A percentile compares a stretch with the other conserved stretches of the same genome.
Conservation (phyloP, 2,329 filamentous ascomycete genomes). For the Fusarium tanahbumbuense region DNA sequence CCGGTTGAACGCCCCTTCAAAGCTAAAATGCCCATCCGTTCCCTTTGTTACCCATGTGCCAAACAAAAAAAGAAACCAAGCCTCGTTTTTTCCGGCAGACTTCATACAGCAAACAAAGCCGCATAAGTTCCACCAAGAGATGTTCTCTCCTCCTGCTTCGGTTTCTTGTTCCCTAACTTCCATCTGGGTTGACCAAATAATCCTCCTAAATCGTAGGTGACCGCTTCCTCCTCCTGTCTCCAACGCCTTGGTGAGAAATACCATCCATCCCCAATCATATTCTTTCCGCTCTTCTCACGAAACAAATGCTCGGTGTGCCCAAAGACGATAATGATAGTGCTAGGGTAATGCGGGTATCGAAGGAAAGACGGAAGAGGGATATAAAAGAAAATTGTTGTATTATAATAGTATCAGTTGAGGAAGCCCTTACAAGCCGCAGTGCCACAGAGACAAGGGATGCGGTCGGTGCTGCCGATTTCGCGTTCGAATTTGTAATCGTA, state of each 20-base stretch:
- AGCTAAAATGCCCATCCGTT: constrained; percentile 21
- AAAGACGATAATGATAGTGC: constrained; percentile 8
- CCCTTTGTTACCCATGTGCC: constrained; percentile 18
- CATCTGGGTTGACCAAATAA: constrained; percentile 22
- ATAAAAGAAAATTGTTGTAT: constrained; percentile 26
- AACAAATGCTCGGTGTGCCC: constrained; percentile 12
- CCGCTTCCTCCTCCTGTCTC: constrained; percentile 7
- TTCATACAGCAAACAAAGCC: constrained; percentile 6
- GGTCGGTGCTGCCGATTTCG: constrained; percentile 92
- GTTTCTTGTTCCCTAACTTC: constrained; percentile 1
- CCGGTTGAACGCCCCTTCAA: constrained; percentile 45
- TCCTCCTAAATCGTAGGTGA: constrained; percentile 11
- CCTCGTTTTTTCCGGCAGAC: constrained; percentile 14
- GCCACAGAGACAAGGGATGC: constrained; percentile 96
- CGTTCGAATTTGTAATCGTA: constrained; percentile 99
- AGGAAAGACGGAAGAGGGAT: background rate
- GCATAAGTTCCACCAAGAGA: constrained; percentile 5
- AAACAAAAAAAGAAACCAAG: constrained; percentile 29
- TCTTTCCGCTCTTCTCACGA: constrained; percentile 22
- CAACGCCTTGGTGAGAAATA: constrained; percentile 40
- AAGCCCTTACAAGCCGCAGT: constrained; percentile 98
- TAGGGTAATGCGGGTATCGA: constrained; percentile 12
- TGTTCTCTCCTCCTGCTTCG: background rate
- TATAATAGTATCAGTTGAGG: constrained; percentile 77
- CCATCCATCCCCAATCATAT: constrained; percentile 32